Evolutionary conservation across 2,329 filamentous ascomycete species (phyloP), one percentile per base, ranked within the genome.

Genomic region (Fusarium heterosporum): DNA sequence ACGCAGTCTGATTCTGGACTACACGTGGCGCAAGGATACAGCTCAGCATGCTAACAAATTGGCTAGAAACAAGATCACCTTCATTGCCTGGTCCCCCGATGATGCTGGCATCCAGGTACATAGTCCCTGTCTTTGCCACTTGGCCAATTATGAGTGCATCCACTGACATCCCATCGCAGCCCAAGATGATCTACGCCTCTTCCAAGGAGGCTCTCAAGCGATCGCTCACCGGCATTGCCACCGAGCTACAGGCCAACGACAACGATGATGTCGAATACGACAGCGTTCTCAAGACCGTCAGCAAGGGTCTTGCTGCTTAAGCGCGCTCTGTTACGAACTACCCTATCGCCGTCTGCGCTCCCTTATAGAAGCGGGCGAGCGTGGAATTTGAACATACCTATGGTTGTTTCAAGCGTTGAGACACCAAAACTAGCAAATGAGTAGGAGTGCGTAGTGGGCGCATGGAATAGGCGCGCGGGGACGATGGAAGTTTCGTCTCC

Each of bases 161-260:
- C 26, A 64, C 69, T 56, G 41, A 69, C 69, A 45, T 19, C 29
- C 17, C 32, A 43, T 29, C 26, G 58, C 71, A 93, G 92, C 86
- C 90, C 81, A 93, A 93, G 86, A 96, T 96, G 92, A 86, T 93
- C 80, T 96, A 95, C 85, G 91, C 92, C 74, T 92, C 92, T 51
- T 96, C 92, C 80, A 96, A 95, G 84, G 91, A 94, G 75, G 90
- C 91, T 61, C 86, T 96, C 72, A 95, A 93, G 87, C 89, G 90
- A 79, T 81, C 90, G 49, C 87, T 96, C 68, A 91, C 87, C 77
- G 92, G 91, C 68, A 82, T 95, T 73, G 90, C 90, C 64, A 82
- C 84, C 73, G 92, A 95, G 78, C 85, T 94, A 74, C 92, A 96
- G 84, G 92, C 91, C 83, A 94, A 94, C 83, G 92, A 95, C 79